A percentile compares a stretch with the other conserved stretches of the same genome.
Evolutionary conservation across 148 eudicot species (phyloP).

Genomic region (Vaccinium myrtillus): DNA sequence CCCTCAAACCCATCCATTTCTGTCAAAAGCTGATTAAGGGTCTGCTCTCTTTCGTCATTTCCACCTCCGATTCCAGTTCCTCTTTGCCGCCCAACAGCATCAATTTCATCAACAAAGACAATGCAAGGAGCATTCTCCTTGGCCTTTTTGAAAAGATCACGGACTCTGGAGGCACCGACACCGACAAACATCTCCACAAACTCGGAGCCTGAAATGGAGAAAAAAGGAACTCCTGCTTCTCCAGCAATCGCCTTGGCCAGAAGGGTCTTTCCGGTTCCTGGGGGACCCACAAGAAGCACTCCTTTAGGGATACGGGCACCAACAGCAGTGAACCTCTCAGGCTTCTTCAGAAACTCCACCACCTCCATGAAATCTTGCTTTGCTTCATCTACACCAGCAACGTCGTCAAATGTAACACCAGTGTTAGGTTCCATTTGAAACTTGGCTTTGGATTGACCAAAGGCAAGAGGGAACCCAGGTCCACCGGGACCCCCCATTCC

Average conservation of each 20-base stretch:
- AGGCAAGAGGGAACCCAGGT: constrained; percentile 76
- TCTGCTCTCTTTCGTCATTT: constrained; percentile 97
- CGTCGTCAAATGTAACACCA: constrained; percentile 96
- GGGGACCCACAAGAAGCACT: constrained; percentile 97
- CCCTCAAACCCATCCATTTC: constrained; percentile 99
- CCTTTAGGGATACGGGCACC: constrained; percentile 99
- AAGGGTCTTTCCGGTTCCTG: constrained; percentile 97
- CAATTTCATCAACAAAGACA: constrained; percentile 99
- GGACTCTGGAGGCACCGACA: constrained; percentile 97
- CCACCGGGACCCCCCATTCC: constrained; percentile 99
- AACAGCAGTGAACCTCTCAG: constrained; percentile 95
- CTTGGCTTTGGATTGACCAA: constrained; percentile 97
- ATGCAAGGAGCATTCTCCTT: constrained; percentile 99
- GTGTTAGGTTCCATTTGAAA: constrained; percentile 99
- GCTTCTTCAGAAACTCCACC: constrained; percentile 94
- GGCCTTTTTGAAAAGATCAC: constrained; percentile 97
- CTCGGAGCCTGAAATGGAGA: constrained; percentile 98
- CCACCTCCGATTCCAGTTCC: constrained; percentile 99
- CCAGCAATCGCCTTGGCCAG: constrained; percentile 98
- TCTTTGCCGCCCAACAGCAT: constrained; percentile 98
- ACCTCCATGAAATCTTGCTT: constrained; percentile 99
- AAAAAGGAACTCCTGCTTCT: constrained; percentile 98
- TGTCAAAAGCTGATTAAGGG: constrained; percentile 93
- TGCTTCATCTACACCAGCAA: constrained; percentile 99
- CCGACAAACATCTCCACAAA: constrained; percentile 99